Percentiles rank a stretch among this genome's conserved stretches.
These are phyloP conservation scores for Hypoxylon sp. DNA, from an alignment of 2,329 filamentous ascomycete genomes.

Conservation along the genomic window DNA sequence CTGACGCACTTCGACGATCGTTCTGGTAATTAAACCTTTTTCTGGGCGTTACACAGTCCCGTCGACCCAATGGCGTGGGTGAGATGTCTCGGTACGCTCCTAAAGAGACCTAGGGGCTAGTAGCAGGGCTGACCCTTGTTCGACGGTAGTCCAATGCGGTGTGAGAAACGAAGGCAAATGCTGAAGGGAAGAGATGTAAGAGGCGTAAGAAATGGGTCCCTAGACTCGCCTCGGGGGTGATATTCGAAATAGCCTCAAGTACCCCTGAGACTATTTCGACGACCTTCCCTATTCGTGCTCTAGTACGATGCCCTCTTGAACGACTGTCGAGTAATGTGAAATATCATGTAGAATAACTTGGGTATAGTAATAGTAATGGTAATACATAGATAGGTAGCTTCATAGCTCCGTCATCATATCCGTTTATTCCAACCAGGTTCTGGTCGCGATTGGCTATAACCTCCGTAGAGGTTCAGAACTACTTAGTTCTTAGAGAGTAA, in stretches of 20 bases:
- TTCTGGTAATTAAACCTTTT: constrained; percentile 36
- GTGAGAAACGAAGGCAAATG: constrained; percentile 23
- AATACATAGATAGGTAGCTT: constrained; percentile 10
- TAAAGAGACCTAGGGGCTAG: constrained; percentile 20
- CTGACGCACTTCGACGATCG: constrained; percentile 33
- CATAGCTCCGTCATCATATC: constrained; percentile 10
- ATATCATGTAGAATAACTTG: constrained; percentile 8
- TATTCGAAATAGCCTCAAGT: constrained; percentile 25
- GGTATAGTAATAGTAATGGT: constrained; percentile 6
- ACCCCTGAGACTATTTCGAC: constrained; percentile 23
- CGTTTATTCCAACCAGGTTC: constrained; percentile 13
- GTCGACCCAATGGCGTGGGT: constrained; percentile 35
- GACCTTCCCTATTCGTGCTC: constrained; percentile 24
- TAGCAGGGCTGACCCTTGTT: constrained; percentile 19
- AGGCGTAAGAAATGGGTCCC: constrained; percentile 21
- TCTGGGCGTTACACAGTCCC: constrained; percentile 27
- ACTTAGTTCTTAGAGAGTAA: constrained; percentile 6
- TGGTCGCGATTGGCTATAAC: constrained; percentile 2
- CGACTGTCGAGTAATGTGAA: constrained; percentile 17
- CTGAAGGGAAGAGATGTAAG: constrained; percentile 31
- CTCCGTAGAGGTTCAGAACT: neutral
- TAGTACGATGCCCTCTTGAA: constrained; percentile 25
- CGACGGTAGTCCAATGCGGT: constrained; percentile 33
- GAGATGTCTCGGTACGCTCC: constrained; percentile 29
- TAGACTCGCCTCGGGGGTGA: constrained; percentile 6